Evolutionary conservation across 2,329 filamentous ascomycete species (phyloP).

Genomic region (Cytospora piceicola): DNA sequence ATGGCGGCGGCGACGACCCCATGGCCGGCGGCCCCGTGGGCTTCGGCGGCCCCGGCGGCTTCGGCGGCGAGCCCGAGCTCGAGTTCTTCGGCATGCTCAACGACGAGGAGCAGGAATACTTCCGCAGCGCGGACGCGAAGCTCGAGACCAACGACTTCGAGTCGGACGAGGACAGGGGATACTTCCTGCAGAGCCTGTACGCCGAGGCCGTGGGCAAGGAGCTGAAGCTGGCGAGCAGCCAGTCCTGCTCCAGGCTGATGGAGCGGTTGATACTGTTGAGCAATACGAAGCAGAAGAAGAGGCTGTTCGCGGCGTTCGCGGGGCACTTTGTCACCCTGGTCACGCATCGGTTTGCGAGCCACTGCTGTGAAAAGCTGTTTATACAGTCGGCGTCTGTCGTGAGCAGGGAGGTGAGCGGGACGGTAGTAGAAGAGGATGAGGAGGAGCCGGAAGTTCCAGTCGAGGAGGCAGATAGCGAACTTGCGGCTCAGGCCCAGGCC

Average conservation of each 20-base stretch:
- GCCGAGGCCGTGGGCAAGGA: conserved; percentile 89
- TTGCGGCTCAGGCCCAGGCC: conserved; percentile 40
- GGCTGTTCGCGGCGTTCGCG: conserved; percentile 81
- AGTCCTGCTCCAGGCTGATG: conserved; percentile 91
- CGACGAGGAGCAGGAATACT: conserved; percentile 94
- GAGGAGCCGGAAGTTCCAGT: conserved; percentile 48
- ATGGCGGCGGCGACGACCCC: conserved; percentile 18
- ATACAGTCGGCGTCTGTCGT: conserved; percentile 79
- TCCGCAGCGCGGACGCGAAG: conserved; percentile 84
- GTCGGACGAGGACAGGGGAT: conserved; percentile 69
- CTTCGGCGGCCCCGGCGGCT: conserved; percentile 19
- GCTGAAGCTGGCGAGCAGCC: conserved; percentile 92
- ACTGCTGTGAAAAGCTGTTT: conserved; percentile 95
- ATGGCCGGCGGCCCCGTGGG: background rate
- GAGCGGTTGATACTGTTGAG: conserved; percentile 87
- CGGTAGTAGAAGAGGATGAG: conserved; percentile 47
- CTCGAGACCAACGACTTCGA: conserved; percentile 89
- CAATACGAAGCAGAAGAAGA: conserved; percentile 78
- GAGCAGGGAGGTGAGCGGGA: conserved; percentile 67
- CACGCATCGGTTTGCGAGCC: conserved; percentile 94
- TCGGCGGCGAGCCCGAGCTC: conserved; percentile 50
- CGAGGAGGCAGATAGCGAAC: conserved; percentile 43
- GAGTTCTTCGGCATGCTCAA: conserved; percentile 94
- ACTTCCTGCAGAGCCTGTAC: conserved; percentile 82
- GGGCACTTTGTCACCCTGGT: conserved; percentile 88